phyloP scores from a whole-genome alignment of 1,284 basidiomycete species.

The Leccinum subatratum region DNA sequence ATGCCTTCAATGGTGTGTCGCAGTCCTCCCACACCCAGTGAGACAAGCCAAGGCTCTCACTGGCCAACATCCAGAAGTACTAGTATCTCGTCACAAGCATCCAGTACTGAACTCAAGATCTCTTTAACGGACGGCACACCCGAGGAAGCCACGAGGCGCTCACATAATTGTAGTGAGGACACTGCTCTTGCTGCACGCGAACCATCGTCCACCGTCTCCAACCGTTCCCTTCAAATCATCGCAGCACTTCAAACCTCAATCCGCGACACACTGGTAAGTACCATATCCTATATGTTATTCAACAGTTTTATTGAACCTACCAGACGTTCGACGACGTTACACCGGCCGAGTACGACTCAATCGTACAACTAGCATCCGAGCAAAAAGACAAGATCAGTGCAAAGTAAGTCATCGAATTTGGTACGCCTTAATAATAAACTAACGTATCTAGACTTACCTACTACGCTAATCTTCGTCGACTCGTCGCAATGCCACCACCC shows the following conservation, averaged over 20 bases:
- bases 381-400: not conserved
- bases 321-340: not conserved
- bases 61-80: not conserved
- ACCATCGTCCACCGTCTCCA: not conserved
- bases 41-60: not conserved
- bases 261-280: not conserved
- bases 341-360: not conserved
- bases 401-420: not conserved
- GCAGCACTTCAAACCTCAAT: not conserved
- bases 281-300: not conserved
- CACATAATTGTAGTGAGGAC: not conserved
- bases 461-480: not conserved
- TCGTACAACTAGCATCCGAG: not conserved
- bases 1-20: not conserved
- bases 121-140: not conserved
- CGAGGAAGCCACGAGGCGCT: not conserved
- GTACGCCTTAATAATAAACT: not conserved
- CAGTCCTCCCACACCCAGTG: not conserved
- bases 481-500: not conserved
- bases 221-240: not conserved
- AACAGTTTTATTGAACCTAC: not conserved
- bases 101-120: not conserved
- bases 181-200: not conserved
- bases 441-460: not conserved
- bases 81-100: not conserved